These are phyloP conservation scores for Exophiala alcalophila DNA, from an alignment of 2,329 filamentous ascomycete genomes.

Conservation along the genomic window DNA sequence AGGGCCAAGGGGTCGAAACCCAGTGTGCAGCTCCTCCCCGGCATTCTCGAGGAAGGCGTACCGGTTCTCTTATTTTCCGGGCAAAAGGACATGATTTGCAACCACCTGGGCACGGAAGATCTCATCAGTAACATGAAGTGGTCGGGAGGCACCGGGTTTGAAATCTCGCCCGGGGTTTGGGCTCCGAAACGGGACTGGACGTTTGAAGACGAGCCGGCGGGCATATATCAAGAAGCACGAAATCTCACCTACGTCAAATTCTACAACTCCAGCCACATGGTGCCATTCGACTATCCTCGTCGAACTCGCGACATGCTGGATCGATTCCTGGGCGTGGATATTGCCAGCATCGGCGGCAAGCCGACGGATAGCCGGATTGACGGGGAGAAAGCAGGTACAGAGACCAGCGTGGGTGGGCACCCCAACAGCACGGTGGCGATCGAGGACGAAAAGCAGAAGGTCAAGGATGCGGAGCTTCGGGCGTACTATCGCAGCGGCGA, in stretches of 20 bases:
- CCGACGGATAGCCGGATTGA: conserved; percentile 79
- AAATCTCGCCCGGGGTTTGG: conserved; percentile 79
- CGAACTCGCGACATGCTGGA: conserved; percentile 94
- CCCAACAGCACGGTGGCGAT: conserved; percentile 66
- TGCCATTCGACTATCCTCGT: conserved; percentile 87
- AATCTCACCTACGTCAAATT: conserved; percentile 96
- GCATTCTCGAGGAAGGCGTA: conserved; percentile 67
- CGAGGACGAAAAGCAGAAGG: conserved; percentile 65
- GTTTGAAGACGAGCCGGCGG: conserved; percentile 82
- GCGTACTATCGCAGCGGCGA: conserved; percentile 87
- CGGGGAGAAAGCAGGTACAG: conserved; percentile 70
- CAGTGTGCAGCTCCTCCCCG: conserved; percentile 70
- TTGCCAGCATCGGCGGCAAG: conserved; percentile 76
- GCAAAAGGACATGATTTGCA: conserved; percentile 92
- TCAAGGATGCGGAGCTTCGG: conserved; percentile 83
- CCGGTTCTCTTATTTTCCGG: conserved; percentile 87
- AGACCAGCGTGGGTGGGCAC: conserved; percentile 73
- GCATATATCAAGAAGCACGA: conserved; percentile 89
- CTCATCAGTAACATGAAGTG: conserved; percentile 87
- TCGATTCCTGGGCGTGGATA: conserved; percentile 90
- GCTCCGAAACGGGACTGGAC: conserved; percentile 92
- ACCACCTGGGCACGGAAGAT: conserved; percentile 89
- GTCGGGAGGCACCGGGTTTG: conserved; percentile 89
- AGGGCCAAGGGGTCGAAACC: conserved; percentile 67
- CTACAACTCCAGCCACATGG: conserved; percentile 97